These are phyloP conservation scores for Claviceps maximensis DNA, from an alignment of 2,329 filamentous ascomycete genomes.

Conservation along the genomic window DNA sequence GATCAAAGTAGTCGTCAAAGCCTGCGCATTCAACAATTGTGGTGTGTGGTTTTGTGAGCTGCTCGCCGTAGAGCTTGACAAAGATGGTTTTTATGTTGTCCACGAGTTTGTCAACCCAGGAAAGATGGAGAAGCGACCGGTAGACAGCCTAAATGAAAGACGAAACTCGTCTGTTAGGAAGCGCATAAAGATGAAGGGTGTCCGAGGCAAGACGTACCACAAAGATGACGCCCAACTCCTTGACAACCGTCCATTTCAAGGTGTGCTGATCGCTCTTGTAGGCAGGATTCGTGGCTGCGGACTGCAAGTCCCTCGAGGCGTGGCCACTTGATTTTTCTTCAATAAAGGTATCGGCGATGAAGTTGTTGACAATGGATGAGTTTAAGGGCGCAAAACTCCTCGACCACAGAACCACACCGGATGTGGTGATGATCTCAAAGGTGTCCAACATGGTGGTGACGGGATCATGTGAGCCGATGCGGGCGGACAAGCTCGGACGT, in stretches of 20 bases:
- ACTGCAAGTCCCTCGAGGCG: conserved; percentile 44
- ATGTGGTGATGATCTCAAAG: conserved; percentile 93
- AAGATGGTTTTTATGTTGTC: conserved; percentile 93
- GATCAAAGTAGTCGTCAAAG: conserved; percentile 90
- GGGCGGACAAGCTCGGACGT: background rate
- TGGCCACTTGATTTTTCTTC: conserved; percentile 67
- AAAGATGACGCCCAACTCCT: conserved; percentile 90
- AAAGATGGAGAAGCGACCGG: conserved; percentile 84
- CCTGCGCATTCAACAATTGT: conserved; percentile 63
- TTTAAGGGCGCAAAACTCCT: conserved; percentile 70
- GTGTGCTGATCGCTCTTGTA: conserved; percentile 92
- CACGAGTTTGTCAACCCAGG: conserved; percentile 93
- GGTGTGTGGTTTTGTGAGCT: conserved; percentile 68
- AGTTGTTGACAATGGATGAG: conserved; percentile 75
- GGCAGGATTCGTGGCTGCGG: conserved; percentile 51
- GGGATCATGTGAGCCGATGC: background rate
- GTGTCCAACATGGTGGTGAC: conserved; percentile 66
- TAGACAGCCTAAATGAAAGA: conserved; percentile 69
- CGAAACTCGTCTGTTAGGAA: background rate
- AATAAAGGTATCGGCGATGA: conserved; percentile 95
- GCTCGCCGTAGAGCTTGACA: conserved; percentile 75
- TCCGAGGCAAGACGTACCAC: conserved; percentile 43
- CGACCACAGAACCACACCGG: conserved; percentile 94
- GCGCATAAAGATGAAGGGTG: background rate
- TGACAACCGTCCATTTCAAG: conserved; percentile 82